Base-by-base conservation (phyloP, 768 basidiomycete genomes). In the Nidularia sp. region DNA sequence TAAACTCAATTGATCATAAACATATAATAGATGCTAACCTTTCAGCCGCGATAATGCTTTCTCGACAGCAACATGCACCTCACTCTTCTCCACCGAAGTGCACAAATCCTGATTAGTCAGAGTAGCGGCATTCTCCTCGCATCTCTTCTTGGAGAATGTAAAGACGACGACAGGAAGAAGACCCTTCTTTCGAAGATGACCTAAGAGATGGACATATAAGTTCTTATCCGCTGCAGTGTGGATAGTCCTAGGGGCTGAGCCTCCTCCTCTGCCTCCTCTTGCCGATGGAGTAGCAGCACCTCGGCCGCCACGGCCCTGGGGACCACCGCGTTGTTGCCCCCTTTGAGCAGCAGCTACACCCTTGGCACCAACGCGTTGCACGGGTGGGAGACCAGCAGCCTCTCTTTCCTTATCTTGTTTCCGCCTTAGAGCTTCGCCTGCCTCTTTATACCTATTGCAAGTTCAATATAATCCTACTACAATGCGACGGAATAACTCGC, bases 381-480 rank as follows among this genome's bases (percentile, higher is more conserved):
- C 84, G 4, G 93, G 93, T 5, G 87, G 84, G 34, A 98, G 69
- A 0, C 97, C 97, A 1, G 93, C 93, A 0, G 94, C 94, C 71
- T 98, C 94, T 47, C 97, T 81, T 66, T 98, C 96, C 66, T 98
- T 98, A 65, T 98, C 97, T 67, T 99, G 97, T 70, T 98, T 99
- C 35, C 95, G 80, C 48, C 85, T 81, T 15, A 96, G 72, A 2
- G 95, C 86, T 58, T 98, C 93, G 12, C 84, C 83, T 0, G 97
- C 97, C 35, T 88, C 86, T 63, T 93, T 91, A 72, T 94, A 95
- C 9, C 95, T 45, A 45, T 6, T 95, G 55, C 42, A 15, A 33
- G n/a, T n/a, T n/a, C n/a, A n/a, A n/a, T n/a, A 32, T 29, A 29
- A 31, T 13, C 48, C 48, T 34, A n/a, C n/a, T n/a, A n/a, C n/a